Conservation (phyloP, 352 stramenopile genomes). For the Peronosclerospora sorghi region DNA sequence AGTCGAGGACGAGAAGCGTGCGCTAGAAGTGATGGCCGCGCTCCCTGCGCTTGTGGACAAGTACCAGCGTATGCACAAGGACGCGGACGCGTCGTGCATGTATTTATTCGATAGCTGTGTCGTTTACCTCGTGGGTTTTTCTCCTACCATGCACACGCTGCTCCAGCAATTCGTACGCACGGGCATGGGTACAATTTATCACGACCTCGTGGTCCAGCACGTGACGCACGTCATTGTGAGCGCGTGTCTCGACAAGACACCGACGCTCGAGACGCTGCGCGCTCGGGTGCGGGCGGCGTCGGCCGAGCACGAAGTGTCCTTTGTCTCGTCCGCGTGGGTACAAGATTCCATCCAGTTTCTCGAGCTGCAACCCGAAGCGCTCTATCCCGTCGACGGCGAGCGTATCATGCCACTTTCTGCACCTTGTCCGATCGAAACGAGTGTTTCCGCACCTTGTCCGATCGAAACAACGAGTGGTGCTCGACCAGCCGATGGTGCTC, state of each 20-base stretch:
- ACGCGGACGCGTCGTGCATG: conserved; percentile 24
- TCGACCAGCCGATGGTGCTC: too few species aligned
- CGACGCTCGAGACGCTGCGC: conserved; percentile 24
- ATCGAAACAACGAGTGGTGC: too few species aligned
- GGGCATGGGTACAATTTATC: conserved; percentile 64
- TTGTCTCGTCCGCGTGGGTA: conserved; percentile 56
- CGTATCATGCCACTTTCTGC: too few species aligned
- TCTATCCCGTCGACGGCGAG: conserved; percentile 63
- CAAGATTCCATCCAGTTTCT: conserved; percentile 47
- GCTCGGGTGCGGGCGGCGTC: conserved; percentile 18
- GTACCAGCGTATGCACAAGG: conserved; percentile 5
- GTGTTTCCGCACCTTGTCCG: too few species aligned
- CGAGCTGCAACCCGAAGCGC: conserved; percentile 40
- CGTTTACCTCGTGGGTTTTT: conserved; percentile 48
- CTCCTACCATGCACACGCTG: conserved; percentile 20
- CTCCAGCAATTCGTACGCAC: conserved; percentile 45
- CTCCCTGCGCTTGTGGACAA: conserved; percentile 23
- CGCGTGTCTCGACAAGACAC: conserved; percentile 26
- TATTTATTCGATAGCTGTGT: conserved; percentile 61
- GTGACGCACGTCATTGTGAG: conserved; percentile 67
- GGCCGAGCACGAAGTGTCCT: conserved; percentile 23
- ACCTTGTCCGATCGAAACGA: too few species aligned
- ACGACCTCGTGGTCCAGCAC: conserved; percentile 36
- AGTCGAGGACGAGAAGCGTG: conserved; percentile 26
- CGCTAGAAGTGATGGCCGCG: conserved; percentile 19